These are phyloP conservation scores for Lyophyllum shimeji DNA, from an alignment of 768 basidiomycete species.

Conservation along the genomic window DNA sequence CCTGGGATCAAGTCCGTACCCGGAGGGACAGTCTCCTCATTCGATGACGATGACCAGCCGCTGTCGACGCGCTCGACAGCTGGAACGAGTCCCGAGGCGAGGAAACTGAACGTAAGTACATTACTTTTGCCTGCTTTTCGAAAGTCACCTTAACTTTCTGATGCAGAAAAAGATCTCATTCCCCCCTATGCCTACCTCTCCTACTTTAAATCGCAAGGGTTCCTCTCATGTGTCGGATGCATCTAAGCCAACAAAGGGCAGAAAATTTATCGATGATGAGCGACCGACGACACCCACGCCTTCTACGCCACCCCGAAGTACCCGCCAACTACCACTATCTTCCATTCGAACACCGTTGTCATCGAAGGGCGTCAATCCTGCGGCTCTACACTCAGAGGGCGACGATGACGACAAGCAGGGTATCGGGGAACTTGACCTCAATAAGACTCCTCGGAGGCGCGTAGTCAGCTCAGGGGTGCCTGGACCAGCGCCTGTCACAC, in stretches of 20 bases:
- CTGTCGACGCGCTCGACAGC: conserved; percentile 26
- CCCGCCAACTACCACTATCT: conserved; percentile 20
- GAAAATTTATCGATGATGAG: conserved; percentile 10
- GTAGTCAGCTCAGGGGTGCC: conserved; percentile 19
- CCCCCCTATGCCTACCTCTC: conserved; percentile 46
- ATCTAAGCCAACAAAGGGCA: conserved; percentile 17
- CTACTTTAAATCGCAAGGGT: conserved; percentile 40
- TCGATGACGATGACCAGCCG: conserved; percentile 29
- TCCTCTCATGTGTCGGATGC: conserved; percentile 11
- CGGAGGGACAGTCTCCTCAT: conserved; percentile 26
- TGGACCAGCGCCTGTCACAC: conserved; percentile 34
- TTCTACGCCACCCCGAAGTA: conserved; percentile 20
- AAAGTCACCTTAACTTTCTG: conserved; percentile 12
- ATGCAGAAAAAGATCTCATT: conserved; percentile 35
- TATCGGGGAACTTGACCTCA: conserved; percentile 23
- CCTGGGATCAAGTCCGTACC: conserved; percentile 40
- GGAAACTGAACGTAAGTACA: conserved; percentile 24
- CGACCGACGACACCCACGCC: conserved; percentile 16
- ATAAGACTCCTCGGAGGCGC: conserved; percentile 40
- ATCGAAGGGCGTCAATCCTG: conserved; percentile 30
- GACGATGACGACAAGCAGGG: conserved; percentile 19
- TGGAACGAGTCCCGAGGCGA: conserved; percentile 24
- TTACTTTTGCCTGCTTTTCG: conserved; percentile 1
- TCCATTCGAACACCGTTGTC: conserved; percentile 24
- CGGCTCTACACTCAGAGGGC: conserved; percentile 23